These are phyloP conservation scores for Entelexis paramagnoliae DNA, from an alignment of 1,139 yeast genomes.

Conservation along the genomic window DNA sequence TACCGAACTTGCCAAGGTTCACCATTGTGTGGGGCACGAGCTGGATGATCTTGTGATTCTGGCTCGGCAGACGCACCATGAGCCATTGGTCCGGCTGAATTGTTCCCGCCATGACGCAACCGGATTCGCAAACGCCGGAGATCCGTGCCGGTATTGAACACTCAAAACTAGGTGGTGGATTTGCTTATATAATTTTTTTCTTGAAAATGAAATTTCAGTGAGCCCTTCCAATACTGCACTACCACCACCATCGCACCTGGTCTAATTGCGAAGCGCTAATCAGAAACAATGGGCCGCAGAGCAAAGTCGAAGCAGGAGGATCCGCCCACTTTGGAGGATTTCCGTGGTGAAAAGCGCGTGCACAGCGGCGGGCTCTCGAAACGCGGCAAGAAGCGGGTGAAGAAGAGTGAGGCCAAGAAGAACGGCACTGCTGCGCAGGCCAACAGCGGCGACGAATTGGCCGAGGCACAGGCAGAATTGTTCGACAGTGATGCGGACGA, in stretches of 20 bases:
- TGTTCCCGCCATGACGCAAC: conserved; percentile 6
- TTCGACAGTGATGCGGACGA: conserved; percentile 39
- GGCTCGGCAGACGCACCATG: conserved; percentile 69
- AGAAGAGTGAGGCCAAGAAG: conserved; percentile 23
- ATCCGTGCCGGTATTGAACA: background rate
- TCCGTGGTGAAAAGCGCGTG: conserved; percentile 46
- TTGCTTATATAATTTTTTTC: conserved; percentile 15
- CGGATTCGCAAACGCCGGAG: background rate
- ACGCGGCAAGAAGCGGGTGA: conserved; percentile 25
- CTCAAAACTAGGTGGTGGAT: background rate
- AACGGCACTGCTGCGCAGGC: conserved; percentile 41
- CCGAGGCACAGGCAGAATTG: conserved; percentile 30
- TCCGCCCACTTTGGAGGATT: conserved; percentile 80
- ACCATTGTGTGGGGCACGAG: conserved; percentile 50
- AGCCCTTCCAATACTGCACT: background rate
- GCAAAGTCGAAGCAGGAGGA: conserved; percentile 82
- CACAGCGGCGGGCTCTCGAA: conserved; percentile 18
- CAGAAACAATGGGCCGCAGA: conserved; percentile 67
- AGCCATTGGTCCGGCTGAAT: conserved; percentile 48
- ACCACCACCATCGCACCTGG: background rate
- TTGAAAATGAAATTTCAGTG: conserved; percentile 1
- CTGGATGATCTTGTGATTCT: conserved; percentile 59
- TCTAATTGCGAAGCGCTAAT: background rate
- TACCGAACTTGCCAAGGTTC: conserved; percentile 83
- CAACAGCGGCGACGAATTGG: conserved; percentile 46